Conservation (phyloP, 495 filamentous ascomycete genomes). For the Aspergillus bertholletiae region DNA sequence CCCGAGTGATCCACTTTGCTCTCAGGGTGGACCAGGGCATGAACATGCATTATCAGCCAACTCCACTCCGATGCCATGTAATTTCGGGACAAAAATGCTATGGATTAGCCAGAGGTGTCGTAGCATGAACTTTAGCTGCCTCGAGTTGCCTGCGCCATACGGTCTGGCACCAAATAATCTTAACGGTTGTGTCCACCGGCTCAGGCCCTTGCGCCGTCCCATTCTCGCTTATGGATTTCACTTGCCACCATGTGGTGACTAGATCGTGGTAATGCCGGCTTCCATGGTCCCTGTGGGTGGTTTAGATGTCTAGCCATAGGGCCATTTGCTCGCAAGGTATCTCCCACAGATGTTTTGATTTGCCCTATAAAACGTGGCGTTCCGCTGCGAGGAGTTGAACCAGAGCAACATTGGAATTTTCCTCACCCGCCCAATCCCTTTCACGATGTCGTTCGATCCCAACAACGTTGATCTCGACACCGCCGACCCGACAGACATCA, state of each 20-base stretch:
- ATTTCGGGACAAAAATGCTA: not conserved
- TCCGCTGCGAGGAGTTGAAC: not conserved
- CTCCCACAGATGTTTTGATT: not conserved
- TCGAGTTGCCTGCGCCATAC: not conserved
- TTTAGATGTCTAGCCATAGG: no score
- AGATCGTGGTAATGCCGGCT: not conserved
- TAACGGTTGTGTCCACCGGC: not conserved
- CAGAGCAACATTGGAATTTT: not conserved
- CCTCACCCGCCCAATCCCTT: not conserved
- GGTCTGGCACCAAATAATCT: not conserved
- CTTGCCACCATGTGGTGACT: not conserved
- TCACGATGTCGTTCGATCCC: slow-evolving; percentile 33
- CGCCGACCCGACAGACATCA: slow-evolving; percentile 27
- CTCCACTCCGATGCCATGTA: not conserved
- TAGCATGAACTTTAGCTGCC: not conserved
- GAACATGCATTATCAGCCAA: not conserved
- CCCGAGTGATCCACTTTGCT: not conserved
- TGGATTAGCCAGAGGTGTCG: not conserved
- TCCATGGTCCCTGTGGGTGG: no score
- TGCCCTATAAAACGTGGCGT: not conserved
- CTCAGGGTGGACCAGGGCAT: not conserved
- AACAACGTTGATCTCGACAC: slow-evolving; percentile 37
- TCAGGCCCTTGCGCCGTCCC: not conserved
- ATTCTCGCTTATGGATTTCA: not conserved
- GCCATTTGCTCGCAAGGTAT: not conserved